Evolutionary conservation across 345 rosid species (phyloP).

Genomic region (Geranium brycei): DNA sequence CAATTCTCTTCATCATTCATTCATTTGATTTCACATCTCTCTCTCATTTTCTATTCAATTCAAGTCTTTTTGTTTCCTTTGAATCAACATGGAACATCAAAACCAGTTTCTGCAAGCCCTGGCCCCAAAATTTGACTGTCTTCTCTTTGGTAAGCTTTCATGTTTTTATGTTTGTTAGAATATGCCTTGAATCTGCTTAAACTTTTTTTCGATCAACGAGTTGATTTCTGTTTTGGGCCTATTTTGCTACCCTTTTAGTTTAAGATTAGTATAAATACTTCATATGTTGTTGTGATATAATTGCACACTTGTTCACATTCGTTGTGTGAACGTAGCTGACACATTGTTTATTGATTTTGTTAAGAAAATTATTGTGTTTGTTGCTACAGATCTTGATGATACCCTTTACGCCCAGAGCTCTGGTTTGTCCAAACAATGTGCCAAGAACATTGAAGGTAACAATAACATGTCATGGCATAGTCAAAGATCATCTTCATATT

Average conservation of each 20-base stretch:
- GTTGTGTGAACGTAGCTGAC: too few relatives aligned
- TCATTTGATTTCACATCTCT: not conserved
- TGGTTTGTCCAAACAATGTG: conserved; percentile 43
- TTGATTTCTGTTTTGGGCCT: too few relatives aligned
- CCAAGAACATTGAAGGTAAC: conserved; percentile 66
- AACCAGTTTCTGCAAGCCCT: conserved; percentile 14
- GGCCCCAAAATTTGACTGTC: conserved; percentile 48
- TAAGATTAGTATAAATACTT: too few relatives aligned
- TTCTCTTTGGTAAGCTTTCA: conserved; percentile 55
- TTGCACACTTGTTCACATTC: too few relatives aligned
- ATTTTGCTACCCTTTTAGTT: too few relatives aligned
- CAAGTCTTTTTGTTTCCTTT: not conserved
- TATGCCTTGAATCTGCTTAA: too few relatives aligned
- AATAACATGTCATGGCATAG: too few relatives aligned
- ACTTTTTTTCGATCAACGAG: too few relatives aligned
- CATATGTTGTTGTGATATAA: too few relatives aligned
- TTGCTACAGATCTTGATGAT: conserved; percentile 56
- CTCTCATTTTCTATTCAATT: not conserved
- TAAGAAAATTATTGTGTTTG: not conserved
- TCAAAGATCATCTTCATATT: too few relatives aligned
- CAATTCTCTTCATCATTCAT: not conserved
- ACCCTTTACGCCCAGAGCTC: conserved; percentile 69
- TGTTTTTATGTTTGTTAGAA: too few relatives aligned
- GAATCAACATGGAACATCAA: conserved; percentile 23
- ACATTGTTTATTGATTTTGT: too few relatives aligned